Percentiles rank a stretch among this genome's conserved stretches.
phyloP scores from a whole-genome alignment of 2,329 filamentous ascomycete genomes.

The Hansfordia pulvinata region DNA sequence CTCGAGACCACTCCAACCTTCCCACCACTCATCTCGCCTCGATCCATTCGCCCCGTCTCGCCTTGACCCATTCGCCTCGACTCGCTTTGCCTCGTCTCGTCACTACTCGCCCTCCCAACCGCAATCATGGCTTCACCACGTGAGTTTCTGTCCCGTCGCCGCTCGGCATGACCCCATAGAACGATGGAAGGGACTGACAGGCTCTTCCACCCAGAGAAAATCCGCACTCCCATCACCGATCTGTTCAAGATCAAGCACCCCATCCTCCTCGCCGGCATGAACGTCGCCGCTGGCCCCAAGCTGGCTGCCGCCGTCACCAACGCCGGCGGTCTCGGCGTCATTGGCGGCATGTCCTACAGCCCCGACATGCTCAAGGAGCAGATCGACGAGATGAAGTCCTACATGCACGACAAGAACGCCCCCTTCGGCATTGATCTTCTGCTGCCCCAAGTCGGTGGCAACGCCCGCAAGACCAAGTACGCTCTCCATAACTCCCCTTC shows the following conservation, averaged over 20 bases:
- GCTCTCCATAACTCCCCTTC: slow-evolving; percentile 9
- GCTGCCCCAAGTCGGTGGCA: slow-evolving; percentile 18
- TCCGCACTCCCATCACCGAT: slow-evolving; percentile 83
- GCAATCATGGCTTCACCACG: slow-evolving; percentile 19
- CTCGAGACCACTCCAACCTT: too few species aligned
- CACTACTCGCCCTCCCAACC: neutral
- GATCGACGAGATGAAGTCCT: slow-evolving; percentile 81
- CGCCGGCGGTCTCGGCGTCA: slow-evolving; percentile 85
- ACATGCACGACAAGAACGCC: slow-evolving; percentile 72
- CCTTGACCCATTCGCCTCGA: slow-evolving; percentile 1
- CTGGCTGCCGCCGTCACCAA: slow-evolving; percentile 92
- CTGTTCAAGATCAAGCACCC: slow-evolving; percentile 94
- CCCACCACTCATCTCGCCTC: neutral
- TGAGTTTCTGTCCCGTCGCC: slow-evolving; percentile 7
- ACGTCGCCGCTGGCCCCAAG: slow-evolving; percentile 88
- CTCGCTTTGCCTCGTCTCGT: slow-evolving; percentile 1
- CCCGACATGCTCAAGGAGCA: slow-evolving; percentile 91
- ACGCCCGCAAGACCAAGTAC: slow-evolving; percentile 25
- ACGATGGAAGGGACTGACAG: slow-evolving; percentile 8
- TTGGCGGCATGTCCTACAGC: slow-evolving; percentile 86
- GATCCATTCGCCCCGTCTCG: slow-evolving; percentile 3
- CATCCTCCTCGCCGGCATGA: slow-evolving; percentile 90
- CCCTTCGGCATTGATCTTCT: slow-evolving; percentile 20
- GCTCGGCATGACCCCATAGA: slow-evolving; percentile 1
- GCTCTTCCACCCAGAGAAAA: slow-evolving; percentile 47